Evolutionary conservation across 2,329 filamentous ascomycete species (phyloP), one percentile per base, ranked within the genome.

Genomic region (Ceratocystis ficicola): DNA sequence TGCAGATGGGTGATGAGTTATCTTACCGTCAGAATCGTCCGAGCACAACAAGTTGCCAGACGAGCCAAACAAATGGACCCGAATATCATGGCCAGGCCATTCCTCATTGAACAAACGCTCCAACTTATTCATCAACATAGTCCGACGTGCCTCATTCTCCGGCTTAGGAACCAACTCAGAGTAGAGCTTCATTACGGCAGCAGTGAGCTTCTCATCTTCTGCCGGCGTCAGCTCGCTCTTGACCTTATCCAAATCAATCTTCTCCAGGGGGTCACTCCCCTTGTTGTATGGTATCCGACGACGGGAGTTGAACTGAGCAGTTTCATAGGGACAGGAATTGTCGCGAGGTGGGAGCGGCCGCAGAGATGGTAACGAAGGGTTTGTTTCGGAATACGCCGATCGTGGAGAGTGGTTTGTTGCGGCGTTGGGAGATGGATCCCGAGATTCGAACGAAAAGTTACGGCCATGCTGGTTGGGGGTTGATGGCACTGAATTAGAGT

Each of bases 41-140:
- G 93, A 96, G 76, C 91, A 96, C 66, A 99, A 79, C 74, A 94
- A 78, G 75, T 99, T 99, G 61, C 94, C 94, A 3, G 94, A 97
- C 4, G 94, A 97, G n/a, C 94, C 94, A 81, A 99, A 99, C 17
- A 97, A 85, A 74, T 94, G 87, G 44, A 96, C 94, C 70, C 84
- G 86, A 72, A 96, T 96, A 68, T 95, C 83, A 72, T 90, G 87
- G 0, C 89, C 90, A 0, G 94, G 94, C 90, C 93, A 99, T 73
- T 95, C 86, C 6, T 89, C 83, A 72, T 95, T 94, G 73, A 99
- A 85, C 50, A 97, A 84, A 70, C 83, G 86, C 75, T 96, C 89
- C 72, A 99, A 77, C 77, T 97, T 99, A 70, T 81, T 79, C n/a
- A 96, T 85, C 71, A 99, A 83, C 71, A 83, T 85, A 69, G 82